Evolutionary conservation across 228 moss, liverwort and hornwort species (phyloP).

Genomic region (Sphagnum magellanicum): DNA sequence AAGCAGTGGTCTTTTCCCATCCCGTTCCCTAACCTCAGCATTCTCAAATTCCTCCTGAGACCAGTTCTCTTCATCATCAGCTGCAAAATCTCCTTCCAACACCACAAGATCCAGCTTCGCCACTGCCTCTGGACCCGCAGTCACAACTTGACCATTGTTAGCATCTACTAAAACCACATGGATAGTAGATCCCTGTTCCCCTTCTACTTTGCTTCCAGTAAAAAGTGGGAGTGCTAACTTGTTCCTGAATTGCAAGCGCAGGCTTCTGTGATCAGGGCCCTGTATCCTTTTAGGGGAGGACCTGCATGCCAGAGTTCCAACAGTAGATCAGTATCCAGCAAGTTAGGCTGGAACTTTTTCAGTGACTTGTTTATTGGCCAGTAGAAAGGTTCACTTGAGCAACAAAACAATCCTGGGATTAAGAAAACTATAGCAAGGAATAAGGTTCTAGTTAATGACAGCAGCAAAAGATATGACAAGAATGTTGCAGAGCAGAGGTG

Average conservation of each 20-base stretch:
- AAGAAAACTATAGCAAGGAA: too few relatives aligned
- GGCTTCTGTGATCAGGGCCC: conserved; percentile 45
- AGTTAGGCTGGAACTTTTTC: not conserved
- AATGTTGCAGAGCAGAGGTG: too few relatives aligned
- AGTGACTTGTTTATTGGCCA: too few relatives aligned
- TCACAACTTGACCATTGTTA: conserved; percentile 54
- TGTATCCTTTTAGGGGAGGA: conserved; percentile 71
- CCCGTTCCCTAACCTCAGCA: conserved; percentile 77
- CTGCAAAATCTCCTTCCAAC: conserved; percentile 82
- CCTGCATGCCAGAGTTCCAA: conserved; percentile 7
- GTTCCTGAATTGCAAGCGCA: conserved; percentile 81
- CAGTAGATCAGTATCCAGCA: not conserved
- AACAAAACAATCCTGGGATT: too few relatives aligned
- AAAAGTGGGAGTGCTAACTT: conserved; percentile 73
- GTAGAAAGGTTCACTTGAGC: too few relatives aligned
- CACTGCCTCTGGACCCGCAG: conserved; percentile 41
- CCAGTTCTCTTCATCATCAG: conserved; percentile 91
- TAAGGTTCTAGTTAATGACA: too few relatives aligned
- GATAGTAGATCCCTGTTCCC: conserved; percentile 78
- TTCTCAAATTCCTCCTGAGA: conserved; percentile 73
- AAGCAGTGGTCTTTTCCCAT: conserved; percentile 84
- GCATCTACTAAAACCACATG: conserved; percentile 70
- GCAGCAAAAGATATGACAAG: too few relatives aligned
- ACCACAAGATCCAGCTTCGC: conserved; percentile 86
- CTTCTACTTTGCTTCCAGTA: conserved; percentile 86